phyloP scores from a whole-genome alignment of 129 eudicot genomes.

The Dittrichia graveolens region DNA sequence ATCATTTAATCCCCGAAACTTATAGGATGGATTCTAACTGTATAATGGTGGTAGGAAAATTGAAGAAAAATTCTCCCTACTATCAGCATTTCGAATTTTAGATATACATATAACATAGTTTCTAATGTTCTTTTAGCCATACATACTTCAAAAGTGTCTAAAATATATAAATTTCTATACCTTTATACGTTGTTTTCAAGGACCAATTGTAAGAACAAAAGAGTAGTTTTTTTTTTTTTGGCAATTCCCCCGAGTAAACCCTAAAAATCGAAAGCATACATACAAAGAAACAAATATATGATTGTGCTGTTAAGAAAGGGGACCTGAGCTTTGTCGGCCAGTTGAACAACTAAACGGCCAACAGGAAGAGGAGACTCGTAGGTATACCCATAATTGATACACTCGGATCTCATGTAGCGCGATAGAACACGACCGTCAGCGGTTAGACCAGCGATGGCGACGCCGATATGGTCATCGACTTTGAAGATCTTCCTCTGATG shows the following conservation, averaged over 20 bases:
- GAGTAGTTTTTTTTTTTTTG: not conserved
- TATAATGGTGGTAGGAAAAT: too few relatives aligned
- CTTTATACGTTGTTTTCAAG: not conserved
- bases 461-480: conserved; percentile 97
- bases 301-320: not conserved
- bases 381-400: conserved; percentile 70
- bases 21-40: too few relatives aligned
- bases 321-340: conserved; percentile 99
- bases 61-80: not conserved
- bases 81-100: not conserved
- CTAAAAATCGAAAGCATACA: not conserved
- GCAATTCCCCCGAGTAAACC: conserved; percentile 19
- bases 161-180: not conserved
- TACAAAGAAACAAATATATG: not conserved
- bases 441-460: conserved; percentile 95
- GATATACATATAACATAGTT: not conserved
- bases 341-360: conserved; percentile 94
- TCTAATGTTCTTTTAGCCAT: not conserved
- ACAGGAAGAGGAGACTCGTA: conserved; percentile 90
- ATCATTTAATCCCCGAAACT: too few relatives aligned
- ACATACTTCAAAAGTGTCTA: not conserved
- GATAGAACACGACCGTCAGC: conserved; percentile 97
- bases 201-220: conserved; percentile 3
- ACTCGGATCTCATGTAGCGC: conserved; percentile 90
- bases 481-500: conserved; percentile 98